A percentile compares a stretch with the other conserved stretches of the same genome.
phyloP scores from a whole-genome alignment of 805 yeast species.

The Jamesozyma lodderae region DNA sequence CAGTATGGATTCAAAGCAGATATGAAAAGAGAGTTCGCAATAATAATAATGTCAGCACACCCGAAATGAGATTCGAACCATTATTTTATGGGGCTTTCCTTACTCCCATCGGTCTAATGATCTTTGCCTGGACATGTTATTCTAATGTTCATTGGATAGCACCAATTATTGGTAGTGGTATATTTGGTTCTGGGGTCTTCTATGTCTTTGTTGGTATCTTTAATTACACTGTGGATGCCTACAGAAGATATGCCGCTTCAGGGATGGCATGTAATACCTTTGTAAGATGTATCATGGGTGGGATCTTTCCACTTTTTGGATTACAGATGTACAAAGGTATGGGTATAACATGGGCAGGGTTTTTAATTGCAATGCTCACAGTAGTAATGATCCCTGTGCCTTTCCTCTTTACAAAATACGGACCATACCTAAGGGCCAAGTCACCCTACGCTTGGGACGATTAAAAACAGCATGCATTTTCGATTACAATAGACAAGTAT shows the following conservation, averaged over 20 bases:
- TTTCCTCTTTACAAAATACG: constrained; percentile 42
- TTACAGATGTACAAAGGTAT: constrained; percentile 46
- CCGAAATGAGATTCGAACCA: constrained; percentile 52
- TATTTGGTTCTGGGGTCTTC: constrained; percentile 63
- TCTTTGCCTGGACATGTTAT: constrained; percentile 69
- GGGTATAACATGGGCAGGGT: constrained; percentile 52
- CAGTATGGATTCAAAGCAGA: constrained; percentile 35
- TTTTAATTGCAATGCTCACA: constrained; percentile 43
- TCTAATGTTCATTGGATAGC: constrained; percentile 60
- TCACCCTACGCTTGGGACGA: constrained; percentile 41
- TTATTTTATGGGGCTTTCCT: constrained; percentile 58
- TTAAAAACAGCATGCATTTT: too few relatives aligned
- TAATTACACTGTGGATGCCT: constrained; percentile 57
- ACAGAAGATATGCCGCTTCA: constrained; percentile 44
- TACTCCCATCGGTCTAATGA: constrained; percentile 58
- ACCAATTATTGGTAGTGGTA: constrained; percentile 61
- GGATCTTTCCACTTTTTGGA: constrained; percentile 50
- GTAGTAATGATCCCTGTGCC: constrained; percentile 47
- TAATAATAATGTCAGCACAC: constrained; percentile 42
- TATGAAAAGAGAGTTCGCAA: constrained; percentile 36
- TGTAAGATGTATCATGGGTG: constrained; percentile 46
- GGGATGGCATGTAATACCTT: constrained; percentile 44
- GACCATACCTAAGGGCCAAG: constrained; percentile 36
- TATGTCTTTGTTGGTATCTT: constrained; percentile 59
- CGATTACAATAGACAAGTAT: too few relatives aligned